These are phyloP conservation scores for Dryadomyces quercus-mongolicae DNA, from an alignment of 2,329 filamentous ascomycete genomes.

Conservation along the genomic window DNA sequence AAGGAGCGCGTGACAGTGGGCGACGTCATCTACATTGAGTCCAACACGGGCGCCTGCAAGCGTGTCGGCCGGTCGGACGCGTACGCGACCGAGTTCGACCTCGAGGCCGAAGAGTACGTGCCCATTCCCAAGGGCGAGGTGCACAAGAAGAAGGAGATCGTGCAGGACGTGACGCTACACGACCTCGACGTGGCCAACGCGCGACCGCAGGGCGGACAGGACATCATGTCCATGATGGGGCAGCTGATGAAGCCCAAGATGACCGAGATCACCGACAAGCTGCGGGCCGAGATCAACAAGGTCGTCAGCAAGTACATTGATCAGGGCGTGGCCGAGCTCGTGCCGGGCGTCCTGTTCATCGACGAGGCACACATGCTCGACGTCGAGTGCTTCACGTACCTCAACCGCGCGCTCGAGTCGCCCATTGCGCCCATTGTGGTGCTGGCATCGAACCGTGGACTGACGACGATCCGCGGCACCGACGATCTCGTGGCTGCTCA, in stretches of 20 bases:
- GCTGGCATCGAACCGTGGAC: constrained; percentile 90
- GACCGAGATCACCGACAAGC: constrained; percentile 98
- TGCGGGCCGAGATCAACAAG: constrained; percentile 95
- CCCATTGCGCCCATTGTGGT: constrained; percentile 94
- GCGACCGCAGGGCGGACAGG: constrained; percentile 88
- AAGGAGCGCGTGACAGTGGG: constrained; percentile 94
- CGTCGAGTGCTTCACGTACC: constrained; percentile 97
- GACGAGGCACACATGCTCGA: constrained; percentile 99
- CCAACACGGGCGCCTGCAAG: constrained; percentile 97
- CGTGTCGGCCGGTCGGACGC: constrained; percentile 91
- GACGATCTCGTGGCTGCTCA: constrained; percentile 75
- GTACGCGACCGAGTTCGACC: constrained; percentile 95
- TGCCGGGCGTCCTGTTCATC: constrained; percentile 97
- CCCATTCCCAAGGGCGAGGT: constrained; percentile 98
- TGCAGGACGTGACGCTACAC: constrained; percentile 95
- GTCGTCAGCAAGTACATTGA: constrained; percentile 99
- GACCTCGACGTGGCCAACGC: constrained; percentile 95
- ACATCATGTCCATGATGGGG: constrained; percentile 99
- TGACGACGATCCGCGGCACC: constrained; percentile 83
- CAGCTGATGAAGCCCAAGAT: constrained; percentile 99
- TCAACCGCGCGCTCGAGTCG: constrained; percentile 95
- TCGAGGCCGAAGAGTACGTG: constrained; percentile 98
- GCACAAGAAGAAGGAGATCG: constrained; percentile 99
- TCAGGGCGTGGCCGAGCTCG: constrained; percentile 91
- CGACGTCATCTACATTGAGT: constrained; percentile 98